Evolutionary conservation across 139 green algal species (phyloP), one percentile per base, ranked within the genome.

Genomic region (Raphidocelis subcapitata): DNA sequence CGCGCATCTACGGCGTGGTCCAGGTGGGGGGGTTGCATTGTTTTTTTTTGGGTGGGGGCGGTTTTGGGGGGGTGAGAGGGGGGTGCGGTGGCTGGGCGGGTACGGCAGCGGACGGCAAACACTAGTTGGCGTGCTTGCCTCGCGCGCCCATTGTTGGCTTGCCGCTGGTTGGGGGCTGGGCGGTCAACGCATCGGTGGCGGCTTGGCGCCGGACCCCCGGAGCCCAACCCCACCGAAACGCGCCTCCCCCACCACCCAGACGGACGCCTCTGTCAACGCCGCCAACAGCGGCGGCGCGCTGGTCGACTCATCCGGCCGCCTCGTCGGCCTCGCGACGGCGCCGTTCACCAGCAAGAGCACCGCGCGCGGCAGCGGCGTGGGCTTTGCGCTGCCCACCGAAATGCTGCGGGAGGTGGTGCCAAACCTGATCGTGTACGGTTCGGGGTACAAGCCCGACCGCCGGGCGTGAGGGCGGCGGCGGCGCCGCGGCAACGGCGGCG

Each of bases 271-370:
- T 1, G 91, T 98, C 73, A 94, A 89, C 35, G 69, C 75, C 0
- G 89, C 87, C 56, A 96, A 90, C 79, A 86, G 76, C 23, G 93
- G 93, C 2, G 93, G 93, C 0, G 83, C 93, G 0, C 80, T 98
- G 68, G 73, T 98, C 14, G 88, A 97, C 77, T 87, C 84, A 0
- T 74, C 65, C 41, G 92, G 82, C 1, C 75, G 73, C 1, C 62
- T 93, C 16, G 72, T 86, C 46, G 93, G 93, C 33, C 76, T 98
- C 46, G 90, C 85, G 79, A 94, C 89, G 0, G 88, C 92, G 1
- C 91, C 87, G 31, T 94, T 90, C 74, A 92, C 83, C 0, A 51
- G 76, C 0, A 49, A 49, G 16, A 72, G 74, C 63, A 69, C 75
- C 24, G 81, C 82, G 1, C 81, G 86, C 35, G 85, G 85, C 69